Conservation (phyloP, 2,329 filamentous ascomycete species). For the Cytospora piceae region DNA sequence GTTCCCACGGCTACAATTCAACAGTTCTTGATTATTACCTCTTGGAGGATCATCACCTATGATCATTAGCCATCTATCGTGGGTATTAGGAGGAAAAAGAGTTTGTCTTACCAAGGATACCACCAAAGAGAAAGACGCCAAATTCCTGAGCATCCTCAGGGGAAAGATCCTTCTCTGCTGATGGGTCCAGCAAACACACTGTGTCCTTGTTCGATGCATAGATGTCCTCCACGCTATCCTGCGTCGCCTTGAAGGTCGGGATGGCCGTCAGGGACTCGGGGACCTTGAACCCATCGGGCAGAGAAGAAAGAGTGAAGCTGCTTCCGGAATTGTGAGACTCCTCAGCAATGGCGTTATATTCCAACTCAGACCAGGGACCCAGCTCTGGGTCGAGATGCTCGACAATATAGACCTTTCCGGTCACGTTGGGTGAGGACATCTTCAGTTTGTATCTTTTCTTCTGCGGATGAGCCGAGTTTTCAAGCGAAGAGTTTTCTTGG, state of each 20-base stretch:
- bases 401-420: conserved; percentile 80
- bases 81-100: neutral
- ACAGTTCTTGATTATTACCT: conserved; percentile 58
- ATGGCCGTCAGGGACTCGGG: conserved; percentile 58
- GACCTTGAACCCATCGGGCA: conserved; percentile 71
- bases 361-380: conserved; percentile 89
- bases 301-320: conserved; percentile 80
- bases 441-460: neutral
- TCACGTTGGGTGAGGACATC: conserved; percentile 42
- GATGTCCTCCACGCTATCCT: conserved; percentile 78
- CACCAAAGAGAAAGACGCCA: conserved; percentile 92
- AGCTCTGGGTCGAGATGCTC: conserved; percentile 96
- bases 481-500: neutral
- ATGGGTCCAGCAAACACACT: conserved; percentile 88
- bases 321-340: conserved; percentile 72
- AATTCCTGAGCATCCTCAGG: conserved; percentile 84
- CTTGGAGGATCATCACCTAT: conserved; percentile 90
- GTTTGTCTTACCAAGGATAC: conserved; percentile 77
- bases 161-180: conserved; percentile 77
- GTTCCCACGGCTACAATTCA: neutral
- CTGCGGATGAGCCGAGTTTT: too few relatives aligned
- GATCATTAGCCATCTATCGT: conserved; percentile 21
- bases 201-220: conserved; percentile 73
- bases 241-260: conserved; percentile 71
- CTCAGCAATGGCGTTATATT: conserved; percentile 84